Evolutionary conservation across 169 alveolate genomes (phyloP), one percentile per base, ranked within the genome.

Genomic region (Cyclospora cayetanensis): DNA sequence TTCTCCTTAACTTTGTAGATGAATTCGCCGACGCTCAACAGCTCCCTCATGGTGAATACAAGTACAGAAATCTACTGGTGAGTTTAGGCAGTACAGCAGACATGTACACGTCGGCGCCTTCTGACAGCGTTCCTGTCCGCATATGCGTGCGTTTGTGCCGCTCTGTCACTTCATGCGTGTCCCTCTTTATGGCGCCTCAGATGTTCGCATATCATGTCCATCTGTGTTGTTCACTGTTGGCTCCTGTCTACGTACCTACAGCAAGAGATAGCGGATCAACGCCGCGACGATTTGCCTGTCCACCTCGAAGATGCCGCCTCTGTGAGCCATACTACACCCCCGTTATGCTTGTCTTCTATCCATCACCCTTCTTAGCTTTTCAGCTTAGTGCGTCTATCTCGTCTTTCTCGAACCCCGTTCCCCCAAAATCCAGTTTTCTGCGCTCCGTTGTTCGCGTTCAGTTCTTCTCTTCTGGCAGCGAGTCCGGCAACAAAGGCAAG

Each of bases 231-330:
- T 55, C 11, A 15, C 25, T 55, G 15, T 9, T 15, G 4, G n/a
- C 25, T 55, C n/a, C 7, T 55, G n/a, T n/a, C n/a, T n/a, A n/a
- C n/a, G n/a, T n/a, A n/a, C n/a, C n/a, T n/a, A n/a, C 90, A 82
- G 90, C 90, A 82, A 82, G 90, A 65, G 12, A 66, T 82, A 20
- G 76, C 35, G 29, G 90, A 82, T 35, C 76, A 82, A 29, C 50
- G 37, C 20, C 74, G 90, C 5, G 90, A 82, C 53, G 90, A 82
- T 60, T 60, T 82, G 77, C 90, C 90, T 5, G 41, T 82, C 1
- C 63, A 82, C 53, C 55, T 82, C 39, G 90, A 82, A 53, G 90
- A 82, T 39, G 77, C 55, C 12, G 29, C 66, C 12, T 43, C 39
- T 46, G 89, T 79, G 72, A 3, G 72, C 2, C 5, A 9, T 37